phyloP scores from a whole-genome alignment of 1,284 basidiomycete genomes.

The Tetrapyrgos nigripes region DNA sequence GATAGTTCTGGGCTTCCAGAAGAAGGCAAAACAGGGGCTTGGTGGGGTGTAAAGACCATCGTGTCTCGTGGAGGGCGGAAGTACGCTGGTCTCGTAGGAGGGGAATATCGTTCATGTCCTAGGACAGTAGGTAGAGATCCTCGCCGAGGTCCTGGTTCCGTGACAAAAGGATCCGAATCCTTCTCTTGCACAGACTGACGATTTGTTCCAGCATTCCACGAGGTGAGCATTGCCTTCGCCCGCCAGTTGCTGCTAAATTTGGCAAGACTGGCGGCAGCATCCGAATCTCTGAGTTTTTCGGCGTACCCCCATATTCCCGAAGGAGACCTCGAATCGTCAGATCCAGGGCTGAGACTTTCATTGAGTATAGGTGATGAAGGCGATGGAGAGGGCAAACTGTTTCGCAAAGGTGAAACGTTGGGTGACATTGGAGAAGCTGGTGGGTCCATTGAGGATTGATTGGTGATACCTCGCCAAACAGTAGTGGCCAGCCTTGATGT shows the following conservation, averaged over 20 bases:
- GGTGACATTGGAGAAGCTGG: constrained; percentile 54
- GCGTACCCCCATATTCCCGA: constrained; percentile 68
- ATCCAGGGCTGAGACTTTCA: constrained; percentile 8
- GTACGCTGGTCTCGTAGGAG: constrained; percentile 62
- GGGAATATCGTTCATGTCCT: constrained; percentile 50
- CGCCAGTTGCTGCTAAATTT: constrained; percentile 79
- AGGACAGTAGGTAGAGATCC: constrained; percentile 51
- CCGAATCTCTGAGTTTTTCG: constrained; percentile 74
- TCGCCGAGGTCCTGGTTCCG: constrained; percentile 31
- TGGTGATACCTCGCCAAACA: constrained; percentile 78
- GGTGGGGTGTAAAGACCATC: constrained; percentile 44
- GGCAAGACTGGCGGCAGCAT: constrained; percentile 68
- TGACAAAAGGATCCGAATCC: neutral
- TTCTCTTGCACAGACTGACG: constrained; percentile 3
- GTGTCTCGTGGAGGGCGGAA: constrained; percentile 67
- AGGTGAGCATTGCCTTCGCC: constrained; percentile 58
- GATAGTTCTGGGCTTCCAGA: constrained; percentile 47
- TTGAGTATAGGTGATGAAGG: constrained; percentile 25
- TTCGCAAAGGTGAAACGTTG: constrained; percentile 36
- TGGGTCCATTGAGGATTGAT: constrained; percentile 72
- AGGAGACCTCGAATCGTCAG: constrained; percentile 17
- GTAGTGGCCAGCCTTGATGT: constrained; percentile 62
- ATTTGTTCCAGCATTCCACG: constrained; percentile 42
- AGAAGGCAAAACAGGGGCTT: constrained; percentile 32
- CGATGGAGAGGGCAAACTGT: constrained; percentile 31